These are phyloP conservation scores for Triticum turgidum DNA, from an alignment of 176 grass and related monocot genomes.

Conservation along the genomic window DNA sequence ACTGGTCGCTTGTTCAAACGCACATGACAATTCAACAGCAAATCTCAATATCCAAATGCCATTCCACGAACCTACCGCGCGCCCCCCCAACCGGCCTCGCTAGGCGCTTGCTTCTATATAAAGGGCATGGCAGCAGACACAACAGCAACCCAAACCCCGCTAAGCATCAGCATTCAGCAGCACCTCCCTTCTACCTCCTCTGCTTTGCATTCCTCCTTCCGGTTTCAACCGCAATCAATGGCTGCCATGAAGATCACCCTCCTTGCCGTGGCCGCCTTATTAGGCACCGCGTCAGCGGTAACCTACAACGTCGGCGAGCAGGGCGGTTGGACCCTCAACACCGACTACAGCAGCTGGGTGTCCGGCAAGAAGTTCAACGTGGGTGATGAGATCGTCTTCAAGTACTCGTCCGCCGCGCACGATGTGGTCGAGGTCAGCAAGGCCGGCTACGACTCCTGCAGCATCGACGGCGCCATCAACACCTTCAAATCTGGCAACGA, in stretches of 20 bases:
- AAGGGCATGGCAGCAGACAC: background rate
- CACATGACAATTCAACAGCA: background rate
- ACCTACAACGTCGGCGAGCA: conserved; percentile 48
- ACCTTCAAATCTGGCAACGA: conserved; percentile 32
- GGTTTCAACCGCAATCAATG: background rate
- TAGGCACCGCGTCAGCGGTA: conserved; percentile 34
- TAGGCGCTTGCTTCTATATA: too few species aligned
- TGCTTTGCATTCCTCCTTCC: conserved; percentile 29
- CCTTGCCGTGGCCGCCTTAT: background rate
- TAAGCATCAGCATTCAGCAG: background rate
- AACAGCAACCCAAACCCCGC: background rate
- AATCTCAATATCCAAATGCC: background rate
- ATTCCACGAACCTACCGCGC: background rate
- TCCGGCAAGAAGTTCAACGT: conserved; percentile 42
- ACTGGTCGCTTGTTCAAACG: background rate
- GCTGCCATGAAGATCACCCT: background rate
- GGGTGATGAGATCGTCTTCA: conserved; percentile 52
- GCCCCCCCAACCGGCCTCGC: background rate
- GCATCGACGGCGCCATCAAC: background rate
- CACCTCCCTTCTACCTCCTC: background rate
- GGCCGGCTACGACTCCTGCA: conserved; percentile 47
- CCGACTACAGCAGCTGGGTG: conserved; percentile 46
- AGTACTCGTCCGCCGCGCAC: conserved; percentile 8
- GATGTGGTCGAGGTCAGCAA: conserved; percentile 57
- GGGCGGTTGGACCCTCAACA: conserved; percentile 33